Conservation (phyloP, 1,284 basidiomycete species). For the Cutaneotrichosporon cavernicola region DNA sequence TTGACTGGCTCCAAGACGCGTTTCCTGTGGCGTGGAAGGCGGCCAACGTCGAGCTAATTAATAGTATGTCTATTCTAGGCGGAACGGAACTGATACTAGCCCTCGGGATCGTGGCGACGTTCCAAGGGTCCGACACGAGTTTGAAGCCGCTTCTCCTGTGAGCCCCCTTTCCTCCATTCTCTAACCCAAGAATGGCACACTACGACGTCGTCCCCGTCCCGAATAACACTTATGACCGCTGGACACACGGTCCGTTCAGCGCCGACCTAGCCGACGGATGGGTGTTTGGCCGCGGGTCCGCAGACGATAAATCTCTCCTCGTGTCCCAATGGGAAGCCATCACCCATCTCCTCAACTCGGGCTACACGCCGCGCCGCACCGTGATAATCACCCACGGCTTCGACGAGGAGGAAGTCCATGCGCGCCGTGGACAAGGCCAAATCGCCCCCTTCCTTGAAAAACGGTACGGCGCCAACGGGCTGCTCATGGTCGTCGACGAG, state of each 20-base stretch:
- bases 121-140: conserved; percentile 52
- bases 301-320: conserved; percentile 52
- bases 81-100: conserved; percentile 23
- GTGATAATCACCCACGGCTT: conserved; percentile 51
- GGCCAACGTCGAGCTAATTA: conserved; percentile 53
- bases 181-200: conserved; percentile 45
- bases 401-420: conserved; percentile 51
- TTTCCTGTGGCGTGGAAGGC: conserved; percentile 42
- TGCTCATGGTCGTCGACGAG: conserved; percentile 54
- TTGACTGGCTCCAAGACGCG: conserved; percentile 42
- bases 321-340: conserved; percentile 54
- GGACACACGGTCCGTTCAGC: conserved; percentile 51
- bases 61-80: conserved; percentile 35
- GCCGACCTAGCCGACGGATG: conserved; percentile 47
- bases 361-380: conserved; percentile 47
- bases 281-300: conserved; percentile 51
- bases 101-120: conserved; percentile 56
- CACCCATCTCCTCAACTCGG: conserved; percentile 42
- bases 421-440: conserved; percentile 48
- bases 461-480: conserved; percentile 48
- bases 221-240: conserved; percentile 43
- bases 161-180: too few species aligned
- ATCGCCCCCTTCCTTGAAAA: conserved; percentile 50
- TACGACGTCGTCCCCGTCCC: conserved; percentile 54
- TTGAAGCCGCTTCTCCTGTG: conserved; percentile 55